These are phyloP conservation scores for Fraxinus cuspidata DNA, from an alignment of 257 asterid genomes.

Conservation along the genomic window DNA sequence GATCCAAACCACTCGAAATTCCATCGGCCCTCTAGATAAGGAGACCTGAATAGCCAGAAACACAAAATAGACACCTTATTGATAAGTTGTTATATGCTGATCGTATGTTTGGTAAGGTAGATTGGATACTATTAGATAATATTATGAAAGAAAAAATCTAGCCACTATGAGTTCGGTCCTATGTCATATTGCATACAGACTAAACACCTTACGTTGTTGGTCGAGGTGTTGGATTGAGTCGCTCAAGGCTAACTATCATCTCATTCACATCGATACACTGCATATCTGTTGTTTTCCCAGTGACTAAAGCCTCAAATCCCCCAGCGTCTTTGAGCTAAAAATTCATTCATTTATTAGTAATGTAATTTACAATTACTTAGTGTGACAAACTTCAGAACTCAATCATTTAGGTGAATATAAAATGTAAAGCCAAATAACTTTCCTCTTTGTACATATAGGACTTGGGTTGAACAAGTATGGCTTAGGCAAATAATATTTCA, in stretches of 20 bases:
- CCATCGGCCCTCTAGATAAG: conserved; percentile 73
- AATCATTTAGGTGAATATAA: not conserved
- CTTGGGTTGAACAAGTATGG: not conserved
- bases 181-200: conserved; percentile 14
- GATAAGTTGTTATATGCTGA: not conserved
- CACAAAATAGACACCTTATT: conserved; percentile 11
- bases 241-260: conserved; percentile 71
- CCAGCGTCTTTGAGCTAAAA: conserved; percentile 80
- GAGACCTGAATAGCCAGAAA: conserved; percentile 61
- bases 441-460: not conserved
- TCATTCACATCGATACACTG: conserved; percentile 76
- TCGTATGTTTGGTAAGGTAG: not conserved
- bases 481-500: not conserved
- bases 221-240: conserved; percentile 85
- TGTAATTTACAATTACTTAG: not conserved
- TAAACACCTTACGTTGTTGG: conserved; percentile 84
- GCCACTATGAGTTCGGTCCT: not conserved
- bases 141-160: not conserved
- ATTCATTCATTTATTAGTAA: conserved; percentile 9
- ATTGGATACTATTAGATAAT: not conserved
- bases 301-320: conserved; percentile 69
- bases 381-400: not conserved
- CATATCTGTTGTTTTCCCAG: conserved; percentile 60
- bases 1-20: conserved; percentile 74
- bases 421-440: not conserved